Conservation (phyloP, 31 red algal genomes). For the Asparagopsis taxiformis region DNA sequence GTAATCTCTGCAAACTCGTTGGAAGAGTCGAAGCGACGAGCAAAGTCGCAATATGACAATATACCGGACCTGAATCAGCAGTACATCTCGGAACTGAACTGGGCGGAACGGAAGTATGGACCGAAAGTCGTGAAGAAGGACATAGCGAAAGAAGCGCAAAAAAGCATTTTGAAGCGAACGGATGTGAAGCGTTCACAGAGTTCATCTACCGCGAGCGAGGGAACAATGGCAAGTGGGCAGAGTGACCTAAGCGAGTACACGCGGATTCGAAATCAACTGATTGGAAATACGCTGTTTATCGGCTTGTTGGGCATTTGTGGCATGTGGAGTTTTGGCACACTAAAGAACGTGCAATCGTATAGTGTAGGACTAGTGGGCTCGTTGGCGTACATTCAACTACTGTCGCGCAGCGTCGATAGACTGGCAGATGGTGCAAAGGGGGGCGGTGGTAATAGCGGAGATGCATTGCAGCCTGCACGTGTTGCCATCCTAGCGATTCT, state of each 20-base stretch:
- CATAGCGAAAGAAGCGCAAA: conserved; percentile 32
- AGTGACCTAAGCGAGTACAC: conserved; percentile 31
- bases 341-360: conserved; percentile 42
- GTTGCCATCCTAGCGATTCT: conserved; percentile 37
- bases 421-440: conserved; percentile 34
- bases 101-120: conserved; percentile 60
- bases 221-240: background rate
- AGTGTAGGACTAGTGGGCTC: conserved; percentile 23
- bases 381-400: conserved; percentile 59
- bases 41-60: conserved; percentile 67
- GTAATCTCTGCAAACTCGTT: conserved; percentile 32
- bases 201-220: background rate
- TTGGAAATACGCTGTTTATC: conserved; percentile 48
- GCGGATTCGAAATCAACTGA: conserved; percentile 25
- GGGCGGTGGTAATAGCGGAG: conserved; percentile 14
- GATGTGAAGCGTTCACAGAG: background rate
- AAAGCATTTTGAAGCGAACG: conserved; percentile 17
- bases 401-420: conserved; percentile 56
- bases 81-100: conserved; percentile 51
- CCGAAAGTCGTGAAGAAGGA: conserved; percentile 31
- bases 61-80: conserved; percentile 78
- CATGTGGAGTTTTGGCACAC: conserved; percentile 18
- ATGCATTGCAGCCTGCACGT: conserved; percentile 53
- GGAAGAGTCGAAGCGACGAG: conserved; percentile 70
- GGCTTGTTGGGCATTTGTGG: conserved; percentile 38